phyloP scores from a whole-genome alignment of 2,329 filamentous ascomycete species.

The Pezicula neosporulosa region DNA sequence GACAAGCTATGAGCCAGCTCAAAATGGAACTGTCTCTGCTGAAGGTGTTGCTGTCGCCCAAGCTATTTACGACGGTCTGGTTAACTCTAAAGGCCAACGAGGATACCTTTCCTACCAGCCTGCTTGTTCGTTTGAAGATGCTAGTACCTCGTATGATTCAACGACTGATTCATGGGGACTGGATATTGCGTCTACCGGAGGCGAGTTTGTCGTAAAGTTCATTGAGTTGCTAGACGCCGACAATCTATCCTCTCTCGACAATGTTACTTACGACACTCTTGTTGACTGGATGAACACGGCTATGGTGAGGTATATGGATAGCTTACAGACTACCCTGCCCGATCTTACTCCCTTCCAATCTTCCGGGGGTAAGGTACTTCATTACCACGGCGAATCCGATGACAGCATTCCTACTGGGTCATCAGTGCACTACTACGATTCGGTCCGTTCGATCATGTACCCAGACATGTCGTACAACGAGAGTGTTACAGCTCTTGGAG shows the following conservation, averaged over 20 bases:
- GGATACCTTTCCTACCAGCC: conserved; percentile 34
- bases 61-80: conserved; percentile 30
- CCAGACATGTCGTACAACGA: conserved; percentile 32
- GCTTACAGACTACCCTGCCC: conserved; percentile 33
- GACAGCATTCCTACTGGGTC: conserved; percentile 46
- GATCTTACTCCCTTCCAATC: conserved; percentile 47
- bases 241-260: conserved; percentile 39
- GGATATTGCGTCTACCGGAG: conserved; percentile 29
- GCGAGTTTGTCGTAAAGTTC: conserved; percentile 23
- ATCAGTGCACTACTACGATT: conserved; percentile 51
- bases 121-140: conserved; percentile 26
- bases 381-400: conserved; percentile 56
- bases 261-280: conserved; percentile 53
- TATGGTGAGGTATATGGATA: conserved; percentile 44
- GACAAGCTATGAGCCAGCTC: conserved; percentile 1
- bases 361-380: conserved; percentile 50
- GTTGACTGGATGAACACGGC: conserved; percentile 48
- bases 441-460: conserved; percentile 48
- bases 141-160: conserved; percentile 28
- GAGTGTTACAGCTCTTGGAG: conserved; percentile 36
- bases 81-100: conserved; percentile 30
- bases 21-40: conserved; percentile 21
- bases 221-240: conserved; percentile 36
- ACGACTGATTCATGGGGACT: conserved; percentile 30
- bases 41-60: conserved; percentile 29